Evolutionary conservation across 805 yeast species (phyloP).

Genomic region (Spencermartinsiella europaea): DNA sequence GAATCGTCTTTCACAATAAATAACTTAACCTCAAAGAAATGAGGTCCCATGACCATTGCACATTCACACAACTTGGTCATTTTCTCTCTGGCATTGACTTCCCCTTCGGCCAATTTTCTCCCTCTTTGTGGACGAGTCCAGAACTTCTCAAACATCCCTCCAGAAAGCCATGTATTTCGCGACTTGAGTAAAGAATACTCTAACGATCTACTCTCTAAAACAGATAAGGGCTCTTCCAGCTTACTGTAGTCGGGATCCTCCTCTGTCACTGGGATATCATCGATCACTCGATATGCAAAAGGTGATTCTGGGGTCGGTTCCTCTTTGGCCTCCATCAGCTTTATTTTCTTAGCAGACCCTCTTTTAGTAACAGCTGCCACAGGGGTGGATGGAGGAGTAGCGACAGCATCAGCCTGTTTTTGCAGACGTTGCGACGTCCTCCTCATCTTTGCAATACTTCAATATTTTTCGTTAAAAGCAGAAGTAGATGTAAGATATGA

Average conservation of each 20-base stretch:
- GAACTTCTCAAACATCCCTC: constrained; percentile 66
- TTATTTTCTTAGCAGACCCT: neutral
- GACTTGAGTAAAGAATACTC: constrained; percentile 58
- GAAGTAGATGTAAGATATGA: too few species aligned
- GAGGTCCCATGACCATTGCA: constrained; percentile 72
- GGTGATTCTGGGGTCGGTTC: neutral
- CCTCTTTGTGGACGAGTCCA: constrained; percentile 72
- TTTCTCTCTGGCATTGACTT: constrained; percentile 65
- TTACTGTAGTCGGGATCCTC: constrained; percentile 60
- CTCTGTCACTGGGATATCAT: constrained; percentile 62
- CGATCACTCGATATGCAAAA: constrained; percentile 58
- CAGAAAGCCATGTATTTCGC: constrained; percentile 58
- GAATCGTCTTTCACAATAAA: constrained; percentile 79
- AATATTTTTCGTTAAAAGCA: too few species aligned
- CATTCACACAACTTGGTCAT: constrained; percentile 88
- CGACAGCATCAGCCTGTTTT: neutral
- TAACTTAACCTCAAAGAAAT: constrained; percentile 65
- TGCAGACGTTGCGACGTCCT: constrained; percentile 1
- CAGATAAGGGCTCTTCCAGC: constrained; percentile 59
- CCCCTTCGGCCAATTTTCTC: constrained; percentile 41
- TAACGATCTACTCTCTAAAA: constrained; percentile 57
- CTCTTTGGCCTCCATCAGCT: neutral
- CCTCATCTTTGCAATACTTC: constrained; percentile 2
- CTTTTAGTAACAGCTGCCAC: neutral
- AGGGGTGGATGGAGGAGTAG: neutral